phyloP scores from a whole-genome alignment of 495 filamentous ascomycete species.

The Gamarada debralockiae region DNA sequence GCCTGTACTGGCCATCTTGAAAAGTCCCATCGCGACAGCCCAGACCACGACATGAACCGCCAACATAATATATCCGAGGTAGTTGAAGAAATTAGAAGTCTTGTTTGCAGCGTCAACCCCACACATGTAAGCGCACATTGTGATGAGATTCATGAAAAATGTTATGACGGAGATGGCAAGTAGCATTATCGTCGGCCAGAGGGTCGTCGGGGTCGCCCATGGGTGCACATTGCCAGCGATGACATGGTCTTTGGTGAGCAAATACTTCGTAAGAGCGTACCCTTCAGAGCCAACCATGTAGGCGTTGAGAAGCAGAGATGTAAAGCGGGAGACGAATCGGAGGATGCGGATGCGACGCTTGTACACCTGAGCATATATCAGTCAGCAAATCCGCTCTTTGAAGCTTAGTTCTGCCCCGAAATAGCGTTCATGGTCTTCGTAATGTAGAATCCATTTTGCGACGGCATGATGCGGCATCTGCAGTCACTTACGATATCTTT shows the following conservation, averaged over 20 bases:
- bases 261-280: conserved; percentile 17
- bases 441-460: too few species aligned
- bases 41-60: conserved; percentile 11
- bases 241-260: conserved; percentile 10
- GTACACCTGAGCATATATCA: conserved; percentile 3
- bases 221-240: not conserved
- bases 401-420: too few species aligned
- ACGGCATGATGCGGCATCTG: too few species aligned
- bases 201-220: conserved; percentile 3
- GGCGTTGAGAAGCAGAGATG: conserved; percentile 8
- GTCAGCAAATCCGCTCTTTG: too few species aligned
- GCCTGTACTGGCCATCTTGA: conserved; percentile 3
- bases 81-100: not conserved
- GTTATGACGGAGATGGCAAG: conserved; percentile 11
- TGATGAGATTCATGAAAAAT: conserved; percentile 16
- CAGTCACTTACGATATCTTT: too few species aligned
- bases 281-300: conserved; percentile 10
- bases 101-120: conserved; percentile 18
- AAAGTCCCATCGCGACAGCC: conserved; percentile 6
- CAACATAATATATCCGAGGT: conserved; percentile 2
- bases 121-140: conserved; percentile 3
- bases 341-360: conserved; percentile 18
- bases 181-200: conserved; percentile 17
- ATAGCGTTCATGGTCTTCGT: too few species aligned
- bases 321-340: conserved; percentile 11